phyloP scores from a whole-genome alignment of 2,329 filamentous ascomycete genomes.

The Xylaria sp. region DNA sequence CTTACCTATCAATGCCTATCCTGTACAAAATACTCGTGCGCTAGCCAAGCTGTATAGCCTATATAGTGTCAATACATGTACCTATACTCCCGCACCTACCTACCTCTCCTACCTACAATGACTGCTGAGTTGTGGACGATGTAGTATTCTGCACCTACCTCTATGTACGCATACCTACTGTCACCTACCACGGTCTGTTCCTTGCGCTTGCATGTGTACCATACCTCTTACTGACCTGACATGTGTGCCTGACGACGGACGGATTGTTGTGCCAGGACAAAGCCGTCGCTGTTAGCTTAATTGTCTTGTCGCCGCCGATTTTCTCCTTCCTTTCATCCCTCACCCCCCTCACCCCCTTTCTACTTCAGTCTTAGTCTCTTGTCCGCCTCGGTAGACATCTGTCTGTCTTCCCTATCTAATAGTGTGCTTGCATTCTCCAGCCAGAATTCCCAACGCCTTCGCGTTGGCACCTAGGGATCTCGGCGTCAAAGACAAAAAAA shows the following conservation, averaged over 20 bases:
- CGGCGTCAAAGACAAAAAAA: constrained; percentile 12
- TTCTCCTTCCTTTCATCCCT: constrained; percentile 9
- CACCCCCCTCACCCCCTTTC: constrained; percentile 2
- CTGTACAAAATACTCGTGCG: background rate
- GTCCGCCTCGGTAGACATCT: constrained; percentile 20
- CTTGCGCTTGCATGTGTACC: constrained; percentile 15
- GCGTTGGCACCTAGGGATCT: constrained; percentile 26
- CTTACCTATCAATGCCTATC: background rate
- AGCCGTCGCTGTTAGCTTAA: constrained; percentile 28
- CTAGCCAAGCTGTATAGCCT: background rate
- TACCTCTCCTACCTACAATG: too few relatives aligned
- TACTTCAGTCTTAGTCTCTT: background rate
- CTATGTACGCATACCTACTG: background rate
- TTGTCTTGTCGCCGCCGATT: constrained; percentile 22
- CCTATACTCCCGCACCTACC: background rate
- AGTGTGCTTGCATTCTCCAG: constrained; percentile 30
- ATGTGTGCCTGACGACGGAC: constrained; percentile 16
- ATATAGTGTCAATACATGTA: background rate
- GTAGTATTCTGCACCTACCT: background rate
- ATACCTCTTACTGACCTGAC: background rate
- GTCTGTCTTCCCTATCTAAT: constrained; percentile 16
- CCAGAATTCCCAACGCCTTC: constrained; percentile 15
- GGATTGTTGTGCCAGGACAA: constrained; percentile 4
- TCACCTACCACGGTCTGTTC: background rate
- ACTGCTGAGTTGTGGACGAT: too few relatives aligned